Conservation (phyloP, 2,329 filamentous ascomycete genomes). For the Calonectria pteridis region DNA sequence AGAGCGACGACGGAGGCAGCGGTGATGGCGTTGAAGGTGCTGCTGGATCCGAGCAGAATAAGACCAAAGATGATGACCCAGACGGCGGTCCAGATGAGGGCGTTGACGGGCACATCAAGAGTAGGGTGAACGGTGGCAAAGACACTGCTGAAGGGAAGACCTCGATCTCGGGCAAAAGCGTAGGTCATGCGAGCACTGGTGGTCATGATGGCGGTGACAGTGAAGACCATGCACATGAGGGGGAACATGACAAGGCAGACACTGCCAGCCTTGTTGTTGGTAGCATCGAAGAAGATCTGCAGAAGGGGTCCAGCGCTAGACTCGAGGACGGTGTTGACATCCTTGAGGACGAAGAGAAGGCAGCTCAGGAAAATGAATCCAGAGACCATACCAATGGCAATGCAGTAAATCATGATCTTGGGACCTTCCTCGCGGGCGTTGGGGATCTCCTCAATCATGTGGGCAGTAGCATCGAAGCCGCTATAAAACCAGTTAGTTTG, state of each 20-base stretch:
- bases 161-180: conserved; percentile 74
- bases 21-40: conserved; percentile 80
- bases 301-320: conserved; percentile 70
- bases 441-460: conserved; percentile 71
- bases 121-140: conserved; percentile 72
- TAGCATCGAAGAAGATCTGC: conserved; percentile 75
- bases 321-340: conserved; percentile 68
- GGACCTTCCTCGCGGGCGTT: conserved; percentile 69
- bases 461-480: conserved; percentile 53
- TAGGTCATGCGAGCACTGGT: conserved; percentile 76
- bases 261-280: conserved; percentile 70
- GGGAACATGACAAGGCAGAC: conserved; percentile 76
- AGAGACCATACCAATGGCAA: conserved; percentile 72
- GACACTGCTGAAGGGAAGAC: conserved; percentile 72
- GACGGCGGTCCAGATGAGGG: conserved; percentile 70
- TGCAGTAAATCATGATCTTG: conserved; percentile 75
- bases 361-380: conserved; percentile 72
- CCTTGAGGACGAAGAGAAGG: conserved; percentile 73
- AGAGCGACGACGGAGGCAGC: conserved; percentile 80
- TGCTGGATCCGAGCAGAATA: conserved; percentile 75
- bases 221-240: conserved; percentile 74
- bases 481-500: neutral
- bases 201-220: conserved; percentile 73
- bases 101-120: conserved; percentile 76
- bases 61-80: conserved; percentile 77